These are phyloP conservation scores for Russula sp. DNA, from an alignment of 768 basidiomycete genomes.

Conservation along the genomic window DNA sequence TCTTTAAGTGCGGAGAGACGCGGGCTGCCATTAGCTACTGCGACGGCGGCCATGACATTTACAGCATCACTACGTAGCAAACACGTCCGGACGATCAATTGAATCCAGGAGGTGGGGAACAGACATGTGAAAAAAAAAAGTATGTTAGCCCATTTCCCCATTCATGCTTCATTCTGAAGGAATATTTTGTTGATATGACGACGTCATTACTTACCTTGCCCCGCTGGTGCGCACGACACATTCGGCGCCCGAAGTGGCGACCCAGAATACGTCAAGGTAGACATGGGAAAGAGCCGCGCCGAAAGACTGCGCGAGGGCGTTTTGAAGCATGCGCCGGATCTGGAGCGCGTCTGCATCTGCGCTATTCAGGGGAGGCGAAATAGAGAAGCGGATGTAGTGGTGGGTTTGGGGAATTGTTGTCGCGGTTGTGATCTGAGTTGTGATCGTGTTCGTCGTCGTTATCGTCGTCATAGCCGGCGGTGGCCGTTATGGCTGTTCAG, in stretches of 20 bases:
- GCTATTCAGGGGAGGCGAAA: conserved; percentile 38
- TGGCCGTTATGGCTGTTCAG: not conserved
- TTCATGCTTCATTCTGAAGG: no score
- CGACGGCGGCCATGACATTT: conserved; percentile 35
- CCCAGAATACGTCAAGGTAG: conserved; percentile 59
- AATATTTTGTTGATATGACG: no score
- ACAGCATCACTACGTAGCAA: conserved; percentile 34
- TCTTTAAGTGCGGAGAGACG: conserved; percentile 35
- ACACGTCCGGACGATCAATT: not conserved
- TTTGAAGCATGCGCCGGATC: conserved; percentile 55
- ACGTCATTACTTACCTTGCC: conserved; percentile 41
- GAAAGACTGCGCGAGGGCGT: conserved; percentile 52
- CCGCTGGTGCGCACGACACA: conserved; percentile 43
- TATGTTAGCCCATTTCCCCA: no score
- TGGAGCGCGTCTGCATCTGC: conserved; percentile 41
- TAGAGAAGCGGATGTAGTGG: conserved; percentile 49
- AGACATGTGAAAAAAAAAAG: not conserved
- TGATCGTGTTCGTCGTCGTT: not conserved
- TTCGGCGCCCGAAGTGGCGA: conserved; percentile 43
- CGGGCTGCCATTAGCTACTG: conserved; percentile 30
- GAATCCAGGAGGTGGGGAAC: not conserved
- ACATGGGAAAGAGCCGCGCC: conserved; percentile 51
- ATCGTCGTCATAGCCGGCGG: not conserved
- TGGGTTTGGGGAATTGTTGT: conserved; percentile 28
- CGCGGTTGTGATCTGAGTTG: not conserved